A percentile compares a stretch with the other conserved stretches of the same genome.
phyloP scores from a whole-genome alignment of 306 rosid species.

The Hippophae rhamnoides region DNA sequence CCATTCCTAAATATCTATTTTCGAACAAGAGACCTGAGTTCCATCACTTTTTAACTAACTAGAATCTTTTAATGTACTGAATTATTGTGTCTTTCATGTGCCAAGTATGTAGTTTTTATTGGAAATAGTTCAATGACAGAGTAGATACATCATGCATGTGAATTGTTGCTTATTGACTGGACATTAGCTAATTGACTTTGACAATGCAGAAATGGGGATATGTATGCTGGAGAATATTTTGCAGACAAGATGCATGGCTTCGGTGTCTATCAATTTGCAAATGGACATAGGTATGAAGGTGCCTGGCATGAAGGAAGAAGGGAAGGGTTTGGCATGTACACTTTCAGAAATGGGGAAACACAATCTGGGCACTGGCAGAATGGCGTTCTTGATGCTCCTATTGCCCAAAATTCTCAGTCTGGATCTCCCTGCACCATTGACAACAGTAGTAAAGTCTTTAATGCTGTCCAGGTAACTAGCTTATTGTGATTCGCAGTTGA shows the following conservation, averaged over 20 bases:
- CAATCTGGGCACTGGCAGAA: conserved; percentile 94
- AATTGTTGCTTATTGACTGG: too few relatives aligned
- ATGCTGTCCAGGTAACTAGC: conserved; percentile 59
- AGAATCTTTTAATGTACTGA: too few relatives aligned
- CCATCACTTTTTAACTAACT: too few relatives aligned
- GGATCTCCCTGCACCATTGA: conserved; percentile 44
- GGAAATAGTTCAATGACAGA: too few relatives aligned
- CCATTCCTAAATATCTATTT: too few relatives aligned
- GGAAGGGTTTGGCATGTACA: conserved; percentile 81
- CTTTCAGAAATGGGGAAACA: conserved; percentile 80
- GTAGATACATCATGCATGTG: too few relatives aligned
- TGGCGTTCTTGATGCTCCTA: conserved; percentile 55
- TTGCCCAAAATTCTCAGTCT: conserved; percentile 27
- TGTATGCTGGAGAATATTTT: conserved; percentile 85
- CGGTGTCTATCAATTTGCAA: conserved; percentile 84
- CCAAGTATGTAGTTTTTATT: too few relatives aligned
- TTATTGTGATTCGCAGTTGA: not conserved
- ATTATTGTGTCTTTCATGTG: too few relatives aligned
- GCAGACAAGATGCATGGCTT: conserved; percentile 96
- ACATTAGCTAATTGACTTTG: too few relatives aligned
- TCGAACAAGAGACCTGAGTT: too few relatives aligned
- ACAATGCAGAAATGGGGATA: conserved; percentile 71
- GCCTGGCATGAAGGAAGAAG: conserved; percentile 97
- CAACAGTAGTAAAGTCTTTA: conserved; percentile 41
- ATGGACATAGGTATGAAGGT: conserved; percentile 83